Evolutionary conservation across 257 asterid genomes (phyloP).

Genomic region (Salvia miltiorrhiza): DNA sequence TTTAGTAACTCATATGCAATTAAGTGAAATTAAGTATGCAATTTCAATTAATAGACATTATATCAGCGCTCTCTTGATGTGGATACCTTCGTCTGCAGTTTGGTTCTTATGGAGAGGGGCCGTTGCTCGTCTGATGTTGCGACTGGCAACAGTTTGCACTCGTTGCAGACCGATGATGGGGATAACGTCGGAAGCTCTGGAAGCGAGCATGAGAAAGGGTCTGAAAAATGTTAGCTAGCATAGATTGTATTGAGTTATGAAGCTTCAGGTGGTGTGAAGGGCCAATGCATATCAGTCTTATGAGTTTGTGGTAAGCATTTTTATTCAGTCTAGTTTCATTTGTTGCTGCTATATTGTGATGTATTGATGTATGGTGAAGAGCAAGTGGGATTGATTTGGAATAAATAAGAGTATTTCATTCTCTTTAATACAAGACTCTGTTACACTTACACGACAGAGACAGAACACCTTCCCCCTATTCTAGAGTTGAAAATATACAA

Average conservation of each 20-base stretch:
- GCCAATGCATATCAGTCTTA: no score
- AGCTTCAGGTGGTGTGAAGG: not conserved
- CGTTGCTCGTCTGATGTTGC: slow-evolving; percentile 16
- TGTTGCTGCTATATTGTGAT: no score
- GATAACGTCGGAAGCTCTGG: slow-evolving; percentile 8
- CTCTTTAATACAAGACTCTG: not conserved
- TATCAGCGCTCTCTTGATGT: slow-evolving; percentile 26
- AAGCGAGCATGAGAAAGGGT: not conserved
- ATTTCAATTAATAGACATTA: no score
- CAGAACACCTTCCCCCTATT: not conserved
- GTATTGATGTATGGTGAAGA: no score
- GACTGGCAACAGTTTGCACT: slow-evolving; percentile 15
- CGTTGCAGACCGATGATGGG: not conserved
- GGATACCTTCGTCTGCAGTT: slow-evolving; percentile 24
- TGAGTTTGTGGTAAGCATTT: not conserved
- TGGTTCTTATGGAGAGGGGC: slow-evolving; percentile 34
- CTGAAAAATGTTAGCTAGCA: not conserved
- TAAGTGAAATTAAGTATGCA: no score
- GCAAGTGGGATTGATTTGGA: not conserved
- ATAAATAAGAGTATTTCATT: not conserved
- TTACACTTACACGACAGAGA: not conserved
- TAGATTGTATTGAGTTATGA: not conserved
- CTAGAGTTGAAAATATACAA: not conserved
- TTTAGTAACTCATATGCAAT: no score
- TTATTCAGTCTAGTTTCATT: no score